These are phyloP conservation scores for Prunus yedoensis DNA, from an alignment of 331 rosid species.

Conservation along the genomic window DNA sequence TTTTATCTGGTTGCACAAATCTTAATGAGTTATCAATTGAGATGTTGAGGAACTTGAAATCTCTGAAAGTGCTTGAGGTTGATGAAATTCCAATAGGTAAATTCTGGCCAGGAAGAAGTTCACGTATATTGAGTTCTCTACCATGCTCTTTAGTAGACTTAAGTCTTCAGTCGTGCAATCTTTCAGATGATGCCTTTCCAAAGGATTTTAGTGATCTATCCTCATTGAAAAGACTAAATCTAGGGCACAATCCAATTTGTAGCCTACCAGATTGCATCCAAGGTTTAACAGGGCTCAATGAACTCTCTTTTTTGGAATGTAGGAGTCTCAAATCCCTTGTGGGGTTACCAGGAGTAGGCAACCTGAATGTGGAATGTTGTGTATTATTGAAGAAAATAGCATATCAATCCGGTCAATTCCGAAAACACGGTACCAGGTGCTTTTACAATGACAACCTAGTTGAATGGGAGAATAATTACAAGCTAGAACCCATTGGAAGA, in stretches of 20 bases:
- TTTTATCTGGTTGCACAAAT: too few relatives aligned
- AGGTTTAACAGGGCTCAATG: neutral
- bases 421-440: rapidly evolving
- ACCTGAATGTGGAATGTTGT: rapidly evolving
- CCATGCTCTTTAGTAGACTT: neutral
- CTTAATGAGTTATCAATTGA: too few relatives aligned
- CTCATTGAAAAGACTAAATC: neutral
- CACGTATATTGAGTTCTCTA: neutral
- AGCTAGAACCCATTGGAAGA: too few relatives aligned
- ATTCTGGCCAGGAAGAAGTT: too few relatives aligned
- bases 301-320: rapidly evolving
- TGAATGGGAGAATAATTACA: neutral
- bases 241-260: neutral
- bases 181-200: neutral
- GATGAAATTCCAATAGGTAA: too few relatives aligned
- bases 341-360: neutral
- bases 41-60: too few relatives aligned
- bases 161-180: neutral
- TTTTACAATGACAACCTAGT: neutral
- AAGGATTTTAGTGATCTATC: neutral
- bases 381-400: neutral
- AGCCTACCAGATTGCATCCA: neutral
- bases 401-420: neutral
- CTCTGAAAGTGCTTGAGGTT: too few relatives aligned
- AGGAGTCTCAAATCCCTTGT: neutral